Evolutionary conservation across 1,284 basidiomycete species (phyloP).

Genomic region (Leccinum pachyderme): DNA sequence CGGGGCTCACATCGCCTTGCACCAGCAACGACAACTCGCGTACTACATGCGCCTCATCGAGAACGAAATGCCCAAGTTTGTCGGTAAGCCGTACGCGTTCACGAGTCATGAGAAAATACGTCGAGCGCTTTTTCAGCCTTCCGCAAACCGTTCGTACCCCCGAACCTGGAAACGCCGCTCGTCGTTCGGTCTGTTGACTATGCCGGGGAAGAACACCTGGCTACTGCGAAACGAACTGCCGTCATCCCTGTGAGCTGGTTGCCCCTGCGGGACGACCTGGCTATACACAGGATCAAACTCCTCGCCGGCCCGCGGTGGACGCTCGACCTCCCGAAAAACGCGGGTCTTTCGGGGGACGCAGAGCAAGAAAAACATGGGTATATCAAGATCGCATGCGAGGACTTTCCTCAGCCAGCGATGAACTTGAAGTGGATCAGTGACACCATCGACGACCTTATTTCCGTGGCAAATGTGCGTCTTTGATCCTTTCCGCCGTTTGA

Average conservation of each 20-base stretch:
- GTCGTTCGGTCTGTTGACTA: slow-evolving; percentile 77
- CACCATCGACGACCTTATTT: slow-evolving; percentile 66
- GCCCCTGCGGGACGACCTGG: slow-evolving; percentile 57
- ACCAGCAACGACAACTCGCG: slow-evolving; percentile 66
- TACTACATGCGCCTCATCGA: slow-evolving; percentile 81
- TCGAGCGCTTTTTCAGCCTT: slow-evolving; percentile 50
- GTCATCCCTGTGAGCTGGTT: slow-evolving; percentile 72
- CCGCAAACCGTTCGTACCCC: slow-evolving; percentile 72
- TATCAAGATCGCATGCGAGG: slow-evolving; percentile 84
- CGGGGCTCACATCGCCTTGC: slow-evolving; percentile 65
- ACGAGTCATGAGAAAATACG: slow-evolving; percentile 7
- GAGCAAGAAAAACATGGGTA: slow-evolving; percentile 65
- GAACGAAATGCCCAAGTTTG: slow-evolving; percentile 78
- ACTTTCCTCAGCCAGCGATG: slow-evolving; percentile 73
- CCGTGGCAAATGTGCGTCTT: slow-evolving; percentile 72
- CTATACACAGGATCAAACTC: slow-evolving; percentile 77
- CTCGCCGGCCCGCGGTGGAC: slow-evolving; percentile 84
- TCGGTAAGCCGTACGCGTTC: slow-evolving; percentile 52
- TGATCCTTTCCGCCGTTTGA: neutral
- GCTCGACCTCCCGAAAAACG: slow-evolving; percentile 64
- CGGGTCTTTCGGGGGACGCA: slow-evolving; percentile 47
- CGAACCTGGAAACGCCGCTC: slow-evolving; percentile 55
- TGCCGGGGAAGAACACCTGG: slow-evolving; percentile 71
- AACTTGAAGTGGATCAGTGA: slow-evolving; percentile 88
- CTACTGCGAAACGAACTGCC: slow-evolving; percentile 64